Base-by-base conservation (phyloP, 352 stramenopile species). In the Ochromonadaceae sp. region DNA sequence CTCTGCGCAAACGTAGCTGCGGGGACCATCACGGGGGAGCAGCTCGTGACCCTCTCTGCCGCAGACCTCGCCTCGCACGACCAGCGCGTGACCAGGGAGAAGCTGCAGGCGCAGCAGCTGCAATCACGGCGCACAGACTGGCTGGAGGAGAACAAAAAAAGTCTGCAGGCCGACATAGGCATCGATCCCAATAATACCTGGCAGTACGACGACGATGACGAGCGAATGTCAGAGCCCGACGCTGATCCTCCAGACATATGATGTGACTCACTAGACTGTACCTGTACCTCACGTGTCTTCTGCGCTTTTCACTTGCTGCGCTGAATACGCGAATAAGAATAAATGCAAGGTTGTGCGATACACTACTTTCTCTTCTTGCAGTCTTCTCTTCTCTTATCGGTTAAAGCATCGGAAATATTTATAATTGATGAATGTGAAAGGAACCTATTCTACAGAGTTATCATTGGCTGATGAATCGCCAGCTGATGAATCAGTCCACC, bases 181-280 rank as follows among this genome's bases (percentile, higher is more conserved):
- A 28, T 60, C 20, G 52, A 60, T 25, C 52, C 52, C 15, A 60
- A 60, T 25, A 60, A 60, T 22, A 10, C 10, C 15, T 60, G 52
- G 52, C 4, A 46, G 14, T 60, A 48, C 52, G 52, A 60, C 52
- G 30, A 58, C 30, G 26, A 58, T 10, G 52, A 60, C 5, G 52
- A 60, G 15, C 20, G 4, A 2, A 7, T 30, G 9, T 60, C 52
- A 31, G 52, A 60, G 31, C 49, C 49, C 25, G 52, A 60, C 35
- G 9, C 22, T 50, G 52, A 49, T 22, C 47, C 47, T 56, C 9
- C 9, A 35, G 47, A 56, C 5, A 20, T 7, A 30, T 56, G 40
- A 56, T 44, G 40, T 44, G 15, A 20, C 40, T 20, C n/a, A 44
- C 40, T n/a, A n/a, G n/a, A n/a, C n/a, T n/a, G n/a, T n/a, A n/a